These are phyloP conservation scores for Chlamydomonas incerta DNA, from an alignment of 139 green algal genomes.

Conservation along the genomic window DNA sequence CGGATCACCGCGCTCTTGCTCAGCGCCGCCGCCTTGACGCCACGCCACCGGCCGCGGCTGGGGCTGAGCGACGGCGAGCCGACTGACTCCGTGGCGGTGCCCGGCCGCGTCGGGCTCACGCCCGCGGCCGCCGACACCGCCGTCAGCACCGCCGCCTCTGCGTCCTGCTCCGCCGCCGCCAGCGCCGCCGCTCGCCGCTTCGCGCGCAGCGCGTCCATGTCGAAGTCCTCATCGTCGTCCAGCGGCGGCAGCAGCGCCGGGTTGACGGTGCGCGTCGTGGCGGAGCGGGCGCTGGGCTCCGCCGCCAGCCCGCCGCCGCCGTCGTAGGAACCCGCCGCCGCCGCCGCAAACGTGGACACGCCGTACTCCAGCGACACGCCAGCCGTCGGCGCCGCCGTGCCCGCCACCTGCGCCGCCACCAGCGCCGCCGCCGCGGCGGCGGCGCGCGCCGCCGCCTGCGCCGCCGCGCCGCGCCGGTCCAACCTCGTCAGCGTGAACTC, in stretches of 20 bases:
- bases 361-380: slow-evolving; percentile 10
- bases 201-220: slow-evolving; percentile 16
- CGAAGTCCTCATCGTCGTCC: slow-evolving; percentile 9
- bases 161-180: not conserved
- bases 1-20: slow-evolving; percentile 34
- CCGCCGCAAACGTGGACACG: not conserved
- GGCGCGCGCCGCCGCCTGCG: not conserved
- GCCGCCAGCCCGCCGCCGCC: not conserved
- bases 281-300: not conserved
- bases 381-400: not conserved
- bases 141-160: not conserved
- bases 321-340: not conserved
- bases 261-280: not conserved
- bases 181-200: not conserved
- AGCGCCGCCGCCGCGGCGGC: not conserved
- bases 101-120: not conserved
- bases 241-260: not conserved
- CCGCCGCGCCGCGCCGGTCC: not conserved
- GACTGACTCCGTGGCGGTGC: not conserved
- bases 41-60: not conserved
- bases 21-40: not conserved
- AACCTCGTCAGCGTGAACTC: slow-evolving; percentile 53
- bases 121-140: not conserved
- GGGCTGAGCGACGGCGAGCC: not conserved
- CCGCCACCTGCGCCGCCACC: not conserved